Evolutionary conservation across 75 land plant genomes (phyloP), one percentile per base, ranked within the genome.

Genomic region (Chamaecyparis obtusa): DNA sequence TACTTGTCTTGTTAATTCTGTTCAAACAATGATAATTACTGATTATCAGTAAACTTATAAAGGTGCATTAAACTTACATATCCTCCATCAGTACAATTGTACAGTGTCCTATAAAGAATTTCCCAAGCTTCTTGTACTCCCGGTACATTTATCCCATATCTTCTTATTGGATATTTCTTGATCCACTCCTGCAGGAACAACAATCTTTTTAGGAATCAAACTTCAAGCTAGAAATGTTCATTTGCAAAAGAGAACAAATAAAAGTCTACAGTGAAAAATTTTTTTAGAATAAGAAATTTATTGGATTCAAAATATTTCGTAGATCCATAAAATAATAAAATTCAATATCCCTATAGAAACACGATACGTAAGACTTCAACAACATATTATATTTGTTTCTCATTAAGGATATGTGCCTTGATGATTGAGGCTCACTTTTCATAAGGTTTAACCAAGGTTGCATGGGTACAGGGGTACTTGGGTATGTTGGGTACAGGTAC

Each of bases 31-130:
- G 37, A 39, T 35, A 69, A 44, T 9, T 17, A 33, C 9, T 41
- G 30, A 74, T 69, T 56, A 43, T 84, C 16, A 51, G 55, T 51
- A 21, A 64, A 60, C 7, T 64, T 24, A 64, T 64, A 64, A 85
- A 64, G 69, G 9, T 64, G n/a, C 27, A 64, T 27, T 6, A 64
- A 44, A 88, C 92, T 87, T 89, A 94, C 96, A 82, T 88, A 85
- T 56, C 89, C 87, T 37, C 94, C 95, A 91, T 95, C 96, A 69
- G 95, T 91, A 90, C 96, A 95, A 79, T 95, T 95, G 83, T 95
- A 95, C 27, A 95, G 71, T 46, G 95, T 89, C 41, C 90, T 93
- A 85, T 92, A 89, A 76, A 95, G 87, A 46, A 91, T 92, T 49
- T 91, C 83, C 96, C 96, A 95, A 39, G 96, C 96, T 89, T 90